These are phyloP conservation scores for Begonia peltatifolia DNA, from an alignment of 306 rosid genomes.

Conservation along the genomic window DNA sequence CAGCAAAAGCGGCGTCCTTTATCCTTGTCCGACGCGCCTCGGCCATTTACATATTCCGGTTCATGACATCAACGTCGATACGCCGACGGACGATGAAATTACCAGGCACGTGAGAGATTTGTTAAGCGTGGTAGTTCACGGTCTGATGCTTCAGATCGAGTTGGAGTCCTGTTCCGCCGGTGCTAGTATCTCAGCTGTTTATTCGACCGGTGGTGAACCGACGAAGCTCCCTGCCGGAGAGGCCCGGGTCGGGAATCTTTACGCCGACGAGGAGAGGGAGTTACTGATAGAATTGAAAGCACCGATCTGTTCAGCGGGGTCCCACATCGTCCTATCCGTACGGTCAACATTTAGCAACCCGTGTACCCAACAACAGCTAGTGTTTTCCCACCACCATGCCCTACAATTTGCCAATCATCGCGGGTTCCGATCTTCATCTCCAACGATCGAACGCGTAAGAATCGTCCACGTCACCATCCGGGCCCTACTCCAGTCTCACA, in stretches of 20 bases:
- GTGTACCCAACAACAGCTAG: slow-evolving; percentile 23
- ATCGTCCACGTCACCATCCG: slow-evolving; percentile 61
- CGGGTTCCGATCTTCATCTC: slow-evolving; percentile 37
- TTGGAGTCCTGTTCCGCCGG: slow-evolving; percentile 34
- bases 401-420: slow-evolving; percentile 50
- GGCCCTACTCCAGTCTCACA: slow-evolving; percentile 65
- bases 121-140: slow-evolving; percentile 50
- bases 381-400: slow-evolving; percentile 37
- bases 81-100: slow-evolving; percentile 29
- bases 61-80: slow-evolving; percentile 31
- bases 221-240: slow-evolving; percentile 23
- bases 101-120: slow-evolving; percentile 31
- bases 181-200: slow-evolving; percentile 52
- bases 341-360: slow-evolving; percentile 48
- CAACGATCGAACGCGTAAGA: slow-evolving; percentile 39
- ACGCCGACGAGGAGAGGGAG: slow-evolving; percentile 62
- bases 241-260: slow-evolving; percentile 35
- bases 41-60: slow-evolving; percentile 39
- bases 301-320: slow-evolving; percentile 35
- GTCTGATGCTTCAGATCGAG: slow-evolving; percentile 48
- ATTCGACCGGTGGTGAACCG: slow-evolving; percentile 43
- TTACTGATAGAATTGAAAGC: slow-evolving; percentile 57
- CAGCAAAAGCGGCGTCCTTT: slow-evolving; percentile 4
- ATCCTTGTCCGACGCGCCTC: slow-evolving; percentile 33
- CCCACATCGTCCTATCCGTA: slow-evolving; percentile 56